Percentiles rank a stretch among this genome's conserved stretches.
These are phyloP conservation scores for Odontarrhena argentea DNA, from an alignment of 345 rosid genomes.

Conservation along the genomic window DNA sequence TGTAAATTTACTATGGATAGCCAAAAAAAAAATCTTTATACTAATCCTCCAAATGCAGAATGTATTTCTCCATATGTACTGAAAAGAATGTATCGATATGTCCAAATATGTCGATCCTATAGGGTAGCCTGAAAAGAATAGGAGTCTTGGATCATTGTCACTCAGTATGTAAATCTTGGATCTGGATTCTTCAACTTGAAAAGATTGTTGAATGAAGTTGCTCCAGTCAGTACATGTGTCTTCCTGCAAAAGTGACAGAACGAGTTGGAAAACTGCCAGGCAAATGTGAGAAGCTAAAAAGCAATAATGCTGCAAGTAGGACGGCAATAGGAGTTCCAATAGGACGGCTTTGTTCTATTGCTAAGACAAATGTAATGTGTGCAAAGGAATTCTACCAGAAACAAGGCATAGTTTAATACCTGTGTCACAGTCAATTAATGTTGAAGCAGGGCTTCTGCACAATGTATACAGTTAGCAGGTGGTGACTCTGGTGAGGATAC, in stretches of 20 bases:
- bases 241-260: constrained; percentile 29
- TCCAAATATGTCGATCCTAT: not conserved
- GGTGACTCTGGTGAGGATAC: constrained; percentile 45
- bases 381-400: not conserved
- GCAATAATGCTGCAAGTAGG: not conserved
- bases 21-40: not conserved
- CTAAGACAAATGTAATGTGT: not conserved
- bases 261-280: constrained; percentile 9
- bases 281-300: constrained; percentile 12
- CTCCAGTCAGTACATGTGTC: constrained; percentile 16
- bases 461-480: too few relatives aligned
- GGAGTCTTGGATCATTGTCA: too few relatives aligned
- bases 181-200: constrained; percentile 1
- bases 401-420: constrained; percentile 15
- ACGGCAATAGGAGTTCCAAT: not conserved
- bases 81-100: constrained; percentile 12
- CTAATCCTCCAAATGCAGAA: constrained; percentile 12
- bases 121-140: too few relatives aligned
- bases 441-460: not conserved
- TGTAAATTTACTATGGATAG: too few relatives aligned
- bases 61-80: constrained; percentile 22
- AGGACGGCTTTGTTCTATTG: not conserved
- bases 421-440: not conserved
- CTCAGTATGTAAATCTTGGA: not conserved
- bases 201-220: constrained; percentile 11